Evolutionary conservation across 768 basidiomycete genomes (phyloP).

Genomic region (Boletus barrowsii): DNA sequence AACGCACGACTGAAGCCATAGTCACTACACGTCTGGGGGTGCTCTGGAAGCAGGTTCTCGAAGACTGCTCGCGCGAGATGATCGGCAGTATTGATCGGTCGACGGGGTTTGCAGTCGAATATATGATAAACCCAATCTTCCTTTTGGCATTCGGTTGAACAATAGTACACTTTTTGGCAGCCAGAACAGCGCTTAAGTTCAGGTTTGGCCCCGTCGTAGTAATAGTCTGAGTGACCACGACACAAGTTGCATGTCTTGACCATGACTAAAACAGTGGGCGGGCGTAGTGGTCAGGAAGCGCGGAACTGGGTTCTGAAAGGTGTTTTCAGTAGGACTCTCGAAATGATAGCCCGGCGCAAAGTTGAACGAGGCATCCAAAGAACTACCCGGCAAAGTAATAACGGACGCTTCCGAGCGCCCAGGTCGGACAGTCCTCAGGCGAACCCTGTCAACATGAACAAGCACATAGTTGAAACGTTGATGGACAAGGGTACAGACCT

Average conservation of each 20-base stretch:
- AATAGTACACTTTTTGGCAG: slow-evolving; percentile 2
- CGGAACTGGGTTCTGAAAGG: too few relatives aligned
- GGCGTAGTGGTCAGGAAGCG: too few relatives aligned
- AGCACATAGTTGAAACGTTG: too few relatives aligned
- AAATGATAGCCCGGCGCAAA: too few relatives aligned
- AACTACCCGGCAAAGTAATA: too few relatives aligned
- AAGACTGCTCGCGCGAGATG: background rate
- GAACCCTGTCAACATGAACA: too few relatives aligned
- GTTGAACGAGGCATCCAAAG: too few relatives aligned
- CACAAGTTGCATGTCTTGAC: background rate
- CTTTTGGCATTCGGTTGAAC: background rate
- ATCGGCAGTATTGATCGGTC: background rate
- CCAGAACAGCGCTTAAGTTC: background rate
- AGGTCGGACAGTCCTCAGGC: too few relatives aligned
- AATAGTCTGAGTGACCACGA: background rate
- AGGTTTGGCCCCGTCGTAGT: background rate
- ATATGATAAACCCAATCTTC: background rate
- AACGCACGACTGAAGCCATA: background rate
- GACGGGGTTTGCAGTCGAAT: slow-evolving; percentile 2
- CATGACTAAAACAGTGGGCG: too few relatives aligned
- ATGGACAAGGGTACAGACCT: too few relatives aligned
- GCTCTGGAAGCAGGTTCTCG: background rate
- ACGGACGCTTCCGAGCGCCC: too few relatives aligned
- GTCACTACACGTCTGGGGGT: background rate
- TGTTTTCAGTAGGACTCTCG: too few relatives aligned